phyloP scores from a whole-genome alignment of 169 alveolate species.

The Theileria orientalis region DNA sequence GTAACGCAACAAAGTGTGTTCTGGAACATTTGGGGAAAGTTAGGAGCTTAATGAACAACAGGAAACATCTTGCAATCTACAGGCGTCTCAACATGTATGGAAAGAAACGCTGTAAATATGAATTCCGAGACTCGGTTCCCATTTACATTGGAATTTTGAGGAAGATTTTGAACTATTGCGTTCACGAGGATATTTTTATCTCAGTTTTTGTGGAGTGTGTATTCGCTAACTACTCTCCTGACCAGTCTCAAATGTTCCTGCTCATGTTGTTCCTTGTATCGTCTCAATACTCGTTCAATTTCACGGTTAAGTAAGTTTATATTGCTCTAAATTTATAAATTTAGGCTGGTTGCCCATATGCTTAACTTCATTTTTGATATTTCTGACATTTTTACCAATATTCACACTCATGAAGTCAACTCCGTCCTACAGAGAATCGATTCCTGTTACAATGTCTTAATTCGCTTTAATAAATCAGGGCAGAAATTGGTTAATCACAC shows the following conservation, averaged over 20 bases:
- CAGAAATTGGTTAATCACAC: background rate
- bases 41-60: no score
- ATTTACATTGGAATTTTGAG: background rate
- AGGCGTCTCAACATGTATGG: background rate
- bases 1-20: no score
- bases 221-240: constrained; percentile 43
- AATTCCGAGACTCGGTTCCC: background rate
- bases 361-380: background rate
- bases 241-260: constrained; percentile 12
- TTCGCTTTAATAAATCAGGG: background rate
- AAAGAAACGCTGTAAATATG: background rate
- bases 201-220: constrained; percentile 56
- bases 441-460: background rate
- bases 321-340: background rate
- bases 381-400: constrained; percentile 2
- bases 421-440: background rate
- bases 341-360: constrained; percentile 10
- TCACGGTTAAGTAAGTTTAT: constrained; percentile 29
- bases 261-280: constrained; percentile 15
- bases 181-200: constrained; percentile 28
- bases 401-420: background rate
- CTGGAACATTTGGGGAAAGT: no score
- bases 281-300: constrained; percentile 42
- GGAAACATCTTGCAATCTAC: constrained; percentile 6
- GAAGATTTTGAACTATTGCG: constrained; percentile 30